Evolutionary conservation across 192 early-diverging fungal genomes (phyloP).

Genomic region (Funneliformis geosporum): DNA sequence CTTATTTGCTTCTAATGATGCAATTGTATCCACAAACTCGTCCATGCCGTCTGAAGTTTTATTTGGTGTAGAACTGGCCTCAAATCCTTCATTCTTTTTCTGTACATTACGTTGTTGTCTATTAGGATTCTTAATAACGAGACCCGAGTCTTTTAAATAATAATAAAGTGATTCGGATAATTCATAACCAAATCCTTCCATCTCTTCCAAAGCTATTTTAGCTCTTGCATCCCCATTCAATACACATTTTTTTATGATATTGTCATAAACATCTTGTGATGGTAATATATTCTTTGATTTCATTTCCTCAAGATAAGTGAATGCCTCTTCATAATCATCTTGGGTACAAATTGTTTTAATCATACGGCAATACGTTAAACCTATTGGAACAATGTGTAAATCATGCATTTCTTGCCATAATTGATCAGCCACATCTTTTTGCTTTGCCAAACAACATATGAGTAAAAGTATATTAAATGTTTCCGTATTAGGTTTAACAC

Average conservation of each 20-base stretch:
- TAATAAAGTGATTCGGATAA: neutral
- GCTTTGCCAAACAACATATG: conserved; percentile 51
- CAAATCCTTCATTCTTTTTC: neutral
- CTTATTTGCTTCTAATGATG: neutral
- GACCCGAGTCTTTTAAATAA: neutral
- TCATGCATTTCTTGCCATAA: conserved; percentile 55
- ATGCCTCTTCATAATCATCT: conserved; percentile 72
- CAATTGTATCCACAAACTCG: neutral
- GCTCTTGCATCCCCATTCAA: conserved; percentile 61
- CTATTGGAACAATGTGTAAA: conserved; percentile 49
- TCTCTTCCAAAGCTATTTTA: conserved; percentile 60
- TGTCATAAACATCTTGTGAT: conserved; percentile 48
- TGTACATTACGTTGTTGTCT: neutral
- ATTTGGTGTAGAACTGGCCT: too few relatives aligned
- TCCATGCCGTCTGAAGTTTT: neutral
- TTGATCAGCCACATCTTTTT: conserved; percentile 52
- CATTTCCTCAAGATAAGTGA: conserved; percentile 74
- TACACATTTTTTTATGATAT: conserved; percentile 59
- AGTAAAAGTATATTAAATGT: conserved; percentile 62
- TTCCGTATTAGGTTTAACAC: conserved; percentile 47
- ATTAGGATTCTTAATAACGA: neutral
- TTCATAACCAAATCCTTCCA: conserved; percentile 59
- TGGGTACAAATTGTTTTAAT: conserved; percentile 49
- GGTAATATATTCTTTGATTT: conserved; percentile 63
- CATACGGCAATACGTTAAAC: conserved; percentile 57